A percentile compares a stretch with the other conserved stretches of the same genome.
phyloP scores from a whole-genome alignment of 805 yeast genomes.

The Barnettozyma salicaria region DNA sequence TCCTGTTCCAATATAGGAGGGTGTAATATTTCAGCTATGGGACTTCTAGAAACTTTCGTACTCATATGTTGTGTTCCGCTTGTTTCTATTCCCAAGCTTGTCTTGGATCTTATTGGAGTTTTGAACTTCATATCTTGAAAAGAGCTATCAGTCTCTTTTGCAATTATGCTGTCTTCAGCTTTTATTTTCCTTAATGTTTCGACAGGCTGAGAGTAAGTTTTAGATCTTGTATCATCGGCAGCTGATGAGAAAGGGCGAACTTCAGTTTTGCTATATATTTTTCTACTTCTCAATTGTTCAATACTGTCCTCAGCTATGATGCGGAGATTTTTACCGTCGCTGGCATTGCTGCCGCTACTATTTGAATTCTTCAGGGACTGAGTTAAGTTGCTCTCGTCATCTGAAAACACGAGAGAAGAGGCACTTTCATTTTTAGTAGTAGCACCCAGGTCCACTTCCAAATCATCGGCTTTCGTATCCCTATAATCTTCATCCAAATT shows the following conservation, averaged over 20 bases:
- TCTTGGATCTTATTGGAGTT: neutral
- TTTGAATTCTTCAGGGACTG: slow-evolving; percentile 2
- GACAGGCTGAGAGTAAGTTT: slow-evolving; percentile 4
- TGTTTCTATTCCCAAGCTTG: neutral
- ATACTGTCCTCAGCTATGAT: slow-evolving; percentile 22
- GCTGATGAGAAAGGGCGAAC: no score
- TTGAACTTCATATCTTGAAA: no score
- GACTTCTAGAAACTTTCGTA: neutral
- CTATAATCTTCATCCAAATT: slow-evolving; percentile 2
- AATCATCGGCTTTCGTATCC: neutral
- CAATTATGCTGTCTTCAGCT: neutral
- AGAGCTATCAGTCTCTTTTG: no score
- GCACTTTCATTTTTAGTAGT: neutral
- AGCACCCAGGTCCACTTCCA: neutral
- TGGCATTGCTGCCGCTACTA: neutral
- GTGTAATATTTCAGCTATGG: neutral
- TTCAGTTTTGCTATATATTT: neutral
- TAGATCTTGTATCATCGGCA: neutral
- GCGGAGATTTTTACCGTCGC: no score
- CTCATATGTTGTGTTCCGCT: neutral
- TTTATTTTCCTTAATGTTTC: neutral
- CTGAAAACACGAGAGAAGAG: slow-evolving; percentile 22
- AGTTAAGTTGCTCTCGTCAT: slow-evolving; percentile 16
- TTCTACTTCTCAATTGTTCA: slow-evolving; percentile 10
- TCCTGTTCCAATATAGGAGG: no score